phyloP scores from a whole-genome alignment of 148 eudicot genomes.

The Pouteria glomerata region DNA sequence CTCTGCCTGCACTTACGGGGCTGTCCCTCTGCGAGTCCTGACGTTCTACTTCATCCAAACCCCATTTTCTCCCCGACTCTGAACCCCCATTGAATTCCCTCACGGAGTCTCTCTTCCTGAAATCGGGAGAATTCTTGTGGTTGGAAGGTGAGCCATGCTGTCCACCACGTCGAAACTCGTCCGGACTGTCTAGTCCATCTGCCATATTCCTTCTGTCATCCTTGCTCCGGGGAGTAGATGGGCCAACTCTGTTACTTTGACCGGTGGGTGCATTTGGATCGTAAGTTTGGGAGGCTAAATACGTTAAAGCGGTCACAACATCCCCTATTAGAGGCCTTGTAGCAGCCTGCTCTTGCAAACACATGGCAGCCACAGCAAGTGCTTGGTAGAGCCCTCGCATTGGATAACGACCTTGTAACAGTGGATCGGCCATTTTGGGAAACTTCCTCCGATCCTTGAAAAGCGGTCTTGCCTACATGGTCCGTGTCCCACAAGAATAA shows the following conservation, averaged over 20 bases:
- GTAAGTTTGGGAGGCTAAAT: constrained; percentile 84
- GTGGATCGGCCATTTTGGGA: constrained; percentile 96
- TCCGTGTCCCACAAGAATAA: not conserved
- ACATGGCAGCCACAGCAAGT: constrained; percentile 98
- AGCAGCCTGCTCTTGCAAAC: constrained; percentile 96
- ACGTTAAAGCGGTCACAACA: constrained; percentile 86
- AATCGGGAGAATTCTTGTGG: constrained; percentile 67
- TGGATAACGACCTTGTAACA: constrained; percentile 83
- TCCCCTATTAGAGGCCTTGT: constrained; percentile 93
- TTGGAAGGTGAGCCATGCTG: constrained; percentile 60
- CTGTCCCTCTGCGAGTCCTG: constrained; percentile 61
- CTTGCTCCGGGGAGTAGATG: constrained; percentile 55
- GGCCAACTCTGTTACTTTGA: constrained; percentile 48
- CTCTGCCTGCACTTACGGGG: constrained; percentile 54
- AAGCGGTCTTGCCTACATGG: constrained; percentile 84
- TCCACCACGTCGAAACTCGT: constrained; percentile 33
- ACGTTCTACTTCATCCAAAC: constrained; percentile 44
- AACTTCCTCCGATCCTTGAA: constrained; percentile 93
- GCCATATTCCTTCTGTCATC: constrained; percentile 50
- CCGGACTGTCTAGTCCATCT: constrained; percentile 56
- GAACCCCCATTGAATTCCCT: constrained; percentile 53
- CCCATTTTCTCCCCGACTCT: constrained; percentile 67
- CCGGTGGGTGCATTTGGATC: constrained; percentile 59
- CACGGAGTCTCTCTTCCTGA: constrained; percentile 47
- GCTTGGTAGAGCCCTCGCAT: constrained; percentile 97